Percentiles rank a stretch among this genome's conserved stretches.
Conservation (phyloP, 495 filamentous ascomycete genomes). For the Geoglossum glabrum region DNA sequence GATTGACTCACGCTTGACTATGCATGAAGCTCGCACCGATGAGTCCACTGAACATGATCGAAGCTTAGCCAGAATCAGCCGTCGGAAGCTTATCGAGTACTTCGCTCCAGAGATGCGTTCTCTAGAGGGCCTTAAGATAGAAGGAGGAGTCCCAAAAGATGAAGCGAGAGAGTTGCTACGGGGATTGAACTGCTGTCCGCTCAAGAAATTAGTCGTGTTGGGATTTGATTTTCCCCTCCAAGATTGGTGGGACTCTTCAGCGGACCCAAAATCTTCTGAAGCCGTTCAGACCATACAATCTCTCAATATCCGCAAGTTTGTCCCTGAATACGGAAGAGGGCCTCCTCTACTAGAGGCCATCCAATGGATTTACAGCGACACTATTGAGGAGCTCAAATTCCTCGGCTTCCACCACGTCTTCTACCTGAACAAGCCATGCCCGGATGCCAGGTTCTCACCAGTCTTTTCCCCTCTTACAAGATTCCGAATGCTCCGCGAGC, state of each 20-base stretch:
- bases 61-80: not conserved
- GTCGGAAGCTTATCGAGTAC: not conserved
- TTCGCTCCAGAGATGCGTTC: not conserved
- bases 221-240: not conserved
- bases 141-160: not conserved
- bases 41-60: not conserved
- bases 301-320: not conserved
- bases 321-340: not conserved
- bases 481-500: not conserved
- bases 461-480: not conserved
- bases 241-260: not conserved
- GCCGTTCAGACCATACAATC: not conserved
- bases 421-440: not conserved
- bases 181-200: not conserved
- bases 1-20: not conserved
- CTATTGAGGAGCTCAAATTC: not conserved
- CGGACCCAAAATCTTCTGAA: not conserved
- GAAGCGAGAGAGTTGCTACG: not conserved
- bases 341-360: not conserved
- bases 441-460: not conserved
- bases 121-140: not conserved
- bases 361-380: not conserved
- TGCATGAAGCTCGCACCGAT: not conserved
- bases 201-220: not conserved
- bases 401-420: not conserved